Evolutionary conservation across 768 basidiomycete genomes (phyloP), one percentile per base, ranked within the genome.

Genomic region (Russula compacta): DNA sequence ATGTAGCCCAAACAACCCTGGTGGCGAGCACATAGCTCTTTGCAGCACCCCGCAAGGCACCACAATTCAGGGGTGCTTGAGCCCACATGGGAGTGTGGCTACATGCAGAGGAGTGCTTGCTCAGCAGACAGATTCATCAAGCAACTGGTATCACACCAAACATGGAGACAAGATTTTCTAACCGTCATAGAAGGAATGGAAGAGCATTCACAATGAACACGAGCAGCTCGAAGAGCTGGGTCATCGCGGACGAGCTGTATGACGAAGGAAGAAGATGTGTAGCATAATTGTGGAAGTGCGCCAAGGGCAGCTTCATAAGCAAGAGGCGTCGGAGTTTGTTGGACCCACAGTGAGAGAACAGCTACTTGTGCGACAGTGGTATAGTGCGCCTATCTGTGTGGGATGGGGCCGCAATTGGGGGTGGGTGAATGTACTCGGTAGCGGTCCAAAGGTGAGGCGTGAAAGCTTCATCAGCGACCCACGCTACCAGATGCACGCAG

Each of bases 11-110:
- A 49, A 42, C 46, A 58, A 54, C 39, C 50, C 55, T 48, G 63
- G 53, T 39, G 19, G 51, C 63, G 63, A 64, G 63, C 54, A 53
- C 51, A 46, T 39, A 54, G 50, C 63, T 64, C 60, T 64, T 64
- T 64, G 63, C 44, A 38, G 52, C 55, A 56, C 56, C 63, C 60
- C 63, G 21, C 40, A 15, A 33, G 60, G 55, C 33, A 52, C 36
- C 35, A 38, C 63, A 63, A 58, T 48, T 53, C 63, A 48, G 19
- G 21, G n/a, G 5, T 17, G 51, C 38, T 32, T 15, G 38, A 40
- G 63, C 29, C 35, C 21, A 46, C 32, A 36, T 57, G 36, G 21
- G 52, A 53, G 55, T 62, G 63, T 49, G 60, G 60, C 46, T 50
- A 53, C 46, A 29, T 44, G 50, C 43, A 52, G 29, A 21, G 42